Percentiles rank a stretch among this genome's conserved stretches.
phyloP scores from a whole-genome alignment of 2,329 filamentous ascomycete species.

The Rhytidhysteron rufulum region DNA sequence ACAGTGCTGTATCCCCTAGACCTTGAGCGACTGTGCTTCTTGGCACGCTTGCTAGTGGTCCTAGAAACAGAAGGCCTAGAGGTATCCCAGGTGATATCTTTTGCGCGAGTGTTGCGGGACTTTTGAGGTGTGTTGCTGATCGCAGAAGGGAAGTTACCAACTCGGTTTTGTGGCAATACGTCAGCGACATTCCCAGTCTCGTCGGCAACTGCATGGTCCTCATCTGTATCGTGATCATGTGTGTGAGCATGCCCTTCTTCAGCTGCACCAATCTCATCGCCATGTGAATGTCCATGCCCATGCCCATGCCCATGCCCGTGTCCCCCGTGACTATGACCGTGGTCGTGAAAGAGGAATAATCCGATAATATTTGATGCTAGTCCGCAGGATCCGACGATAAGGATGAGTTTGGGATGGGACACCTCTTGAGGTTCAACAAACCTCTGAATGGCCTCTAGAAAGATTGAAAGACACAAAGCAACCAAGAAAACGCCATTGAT shows the following conservation, averaged over 20 bases:
- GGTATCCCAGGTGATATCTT: slow-evolving; percentile 12
- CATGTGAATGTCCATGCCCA: slow-evolving; percentile 23
- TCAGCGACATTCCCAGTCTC: slow-evolving; percentile 59
- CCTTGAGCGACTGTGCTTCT: slow-evolving; percentile 60
- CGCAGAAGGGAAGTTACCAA: slow-evolving; percentile 48
- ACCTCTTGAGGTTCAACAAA: slow-evolving; percentile 90
- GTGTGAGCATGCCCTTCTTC: slow-evolving; percentile 50
- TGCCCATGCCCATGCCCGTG: slow-evolving; percentile 47
- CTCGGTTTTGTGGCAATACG: slow-evolving; percentile 59
- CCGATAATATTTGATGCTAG: slow-evolving; percentile 85
- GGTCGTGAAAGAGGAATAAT: slow-evolving; percentile 87
- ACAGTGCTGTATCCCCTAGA: slow-evolving; percentile 53
- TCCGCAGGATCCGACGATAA: slow-evolving; percentile 83
- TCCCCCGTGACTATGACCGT: slow-evolving; percentile 74
- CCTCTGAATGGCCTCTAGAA: slow-evolving; percentile 89
- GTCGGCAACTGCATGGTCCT: slow-evolving; percentile 47
- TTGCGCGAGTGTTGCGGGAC: slow-evolving; percentile 10
- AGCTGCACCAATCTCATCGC: slow-evolving; percentile 42
- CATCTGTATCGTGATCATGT: slow-evolving; percentile 43
- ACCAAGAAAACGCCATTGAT: slow-evolving; percentile 98
- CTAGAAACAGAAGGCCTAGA: slow-evolving; percentile 7
- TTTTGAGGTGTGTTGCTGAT: slow-evolving; percentile 15
- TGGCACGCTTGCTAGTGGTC: slow-evolving; percentile 27
- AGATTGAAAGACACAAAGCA: slow-evolving; percentile 91
- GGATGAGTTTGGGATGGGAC: slow-evolving; percentile 76